Conservation (phyloP, 345 rosid species). For the Sisymbrium altissimum region DNA sequence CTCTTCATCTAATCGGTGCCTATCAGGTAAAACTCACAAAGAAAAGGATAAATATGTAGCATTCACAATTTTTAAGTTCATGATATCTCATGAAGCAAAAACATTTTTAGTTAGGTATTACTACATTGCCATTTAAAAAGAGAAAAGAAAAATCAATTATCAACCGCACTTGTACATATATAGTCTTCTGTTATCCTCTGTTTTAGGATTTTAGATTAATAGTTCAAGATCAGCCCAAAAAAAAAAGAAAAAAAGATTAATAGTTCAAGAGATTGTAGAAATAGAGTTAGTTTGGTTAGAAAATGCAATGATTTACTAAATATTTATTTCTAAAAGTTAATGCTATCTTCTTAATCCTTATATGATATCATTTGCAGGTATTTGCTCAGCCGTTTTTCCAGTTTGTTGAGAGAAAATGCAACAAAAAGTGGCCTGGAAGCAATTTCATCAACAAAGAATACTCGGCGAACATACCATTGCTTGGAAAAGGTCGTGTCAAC, state of each 20-base stretch:
- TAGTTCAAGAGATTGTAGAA: background rate
- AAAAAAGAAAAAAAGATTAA: too few relatives aligned
- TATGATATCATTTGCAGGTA: slow-evolving; percentile 41
- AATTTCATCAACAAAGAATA: slow-evolving; percentile 54
- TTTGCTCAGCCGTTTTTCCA: slow-evolving; percentile 66
- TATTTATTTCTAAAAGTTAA: background rate
- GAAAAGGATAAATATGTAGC: background rate
- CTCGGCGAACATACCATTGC: slow-evolving; percentile 37
- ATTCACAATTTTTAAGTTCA: background rate
- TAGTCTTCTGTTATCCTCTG: background rate
- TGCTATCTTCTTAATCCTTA: background rate
- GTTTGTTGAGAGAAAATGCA: slow-evolving; percentile 52
- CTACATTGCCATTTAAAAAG: background rate
- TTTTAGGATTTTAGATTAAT: background rate
- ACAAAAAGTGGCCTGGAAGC: slow-evolving; percentile 56
- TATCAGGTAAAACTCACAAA: slow-evolving; percentile 68
- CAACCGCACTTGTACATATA: background rate
- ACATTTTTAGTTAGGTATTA: background rate
- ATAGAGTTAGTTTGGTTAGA: background rate
- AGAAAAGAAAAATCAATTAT: background rate
- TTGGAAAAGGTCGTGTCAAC: slow-evolving; percentile 48
- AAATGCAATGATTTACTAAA: background rate
- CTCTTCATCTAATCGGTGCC: slow-evolving; percentile 74
- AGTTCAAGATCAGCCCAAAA: too few relatives aligned
- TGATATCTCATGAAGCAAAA: background rate